Conservation (phyloP, 768 basidiomycete genomes). For the Naganishia vishniacii region DNA sequence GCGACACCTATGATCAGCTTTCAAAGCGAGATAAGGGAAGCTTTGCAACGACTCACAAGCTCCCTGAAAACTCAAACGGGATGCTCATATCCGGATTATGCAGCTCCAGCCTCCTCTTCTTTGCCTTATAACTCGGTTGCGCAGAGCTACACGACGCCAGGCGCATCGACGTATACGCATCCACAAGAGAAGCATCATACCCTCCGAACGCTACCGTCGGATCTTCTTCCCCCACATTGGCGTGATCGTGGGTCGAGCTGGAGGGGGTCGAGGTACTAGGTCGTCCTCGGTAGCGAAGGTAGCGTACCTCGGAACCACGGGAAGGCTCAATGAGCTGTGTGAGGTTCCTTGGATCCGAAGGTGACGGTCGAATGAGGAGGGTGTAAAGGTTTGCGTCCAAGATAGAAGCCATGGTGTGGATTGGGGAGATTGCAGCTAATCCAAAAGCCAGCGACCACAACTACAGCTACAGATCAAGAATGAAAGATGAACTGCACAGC, state of each 20-base stretch:
- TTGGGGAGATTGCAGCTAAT: too few relatives aligned
- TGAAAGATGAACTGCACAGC: background rate
- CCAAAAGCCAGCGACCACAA: too few relatives aligned
- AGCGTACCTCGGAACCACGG: conserved; percentile 23
- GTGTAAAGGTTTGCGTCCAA: conserved; percentile 30
- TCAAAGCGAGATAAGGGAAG: too few relatives aligned
- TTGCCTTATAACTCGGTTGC: conserved; percentile 34
- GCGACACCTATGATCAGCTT: background rate
- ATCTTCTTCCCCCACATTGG: conserved; percentile 4
- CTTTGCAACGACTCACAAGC: conserved; percentile 38
- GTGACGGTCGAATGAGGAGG: conserved; percentile 26
- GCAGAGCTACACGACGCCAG: conserved; percentile 36
- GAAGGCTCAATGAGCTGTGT: conserved; percentile 23
- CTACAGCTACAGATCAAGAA: background rate
- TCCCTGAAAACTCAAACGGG: conserved; percentile 40
- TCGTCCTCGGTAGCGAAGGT: conserved; percentile 18
- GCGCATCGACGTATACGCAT: conserved; percentile 38
- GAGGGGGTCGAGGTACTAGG: background rate
- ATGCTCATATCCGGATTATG: conserved; percentile 45
- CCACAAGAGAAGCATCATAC: conserved; percentile 27
- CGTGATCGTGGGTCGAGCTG: background rate
- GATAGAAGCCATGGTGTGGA: conserved; percentile 17
- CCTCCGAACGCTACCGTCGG: conserved; percentile 14
- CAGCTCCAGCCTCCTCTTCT: conserved; percentile 40
- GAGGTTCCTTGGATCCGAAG: conserved; percentile 10